A percentile compares a stretch with the other conserved stretches of the same genome.
Conservation (phyloP, 1,284 basidiomycete genomes). For the Tremellales sp. region DNA sequence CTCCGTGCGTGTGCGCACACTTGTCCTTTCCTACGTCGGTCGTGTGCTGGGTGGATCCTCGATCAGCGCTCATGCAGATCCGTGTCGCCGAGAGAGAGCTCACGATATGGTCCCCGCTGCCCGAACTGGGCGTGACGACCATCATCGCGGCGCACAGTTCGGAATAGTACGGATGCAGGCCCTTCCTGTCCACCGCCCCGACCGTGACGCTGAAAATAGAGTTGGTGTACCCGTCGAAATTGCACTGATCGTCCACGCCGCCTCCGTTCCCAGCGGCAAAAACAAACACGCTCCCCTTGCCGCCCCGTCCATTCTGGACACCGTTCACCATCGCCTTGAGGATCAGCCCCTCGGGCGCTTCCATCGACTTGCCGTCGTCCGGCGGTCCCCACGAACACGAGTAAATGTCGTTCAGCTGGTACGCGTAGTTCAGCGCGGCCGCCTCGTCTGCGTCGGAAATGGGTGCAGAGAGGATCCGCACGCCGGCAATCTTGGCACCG, state of each 20-base stretch:
- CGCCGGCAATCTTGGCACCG: slow-evolving; percentile 82
- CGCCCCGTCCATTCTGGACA: slow-evolving; percentile 81
- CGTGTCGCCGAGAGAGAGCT: slow-evolving; percentile 40
- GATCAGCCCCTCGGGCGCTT: slow-evolving; percentile 87
- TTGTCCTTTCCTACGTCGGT: slow-evolving; percentile 85
- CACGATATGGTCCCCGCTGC: slow-evolving; percentile 88
- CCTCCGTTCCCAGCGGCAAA: slow-evolving; percentile 98
- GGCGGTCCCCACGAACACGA: slow-evolving; percentile 98
- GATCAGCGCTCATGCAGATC: background rate
- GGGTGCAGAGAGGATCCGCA: slow-evolving; percentile 93
- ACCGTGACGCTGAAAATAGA: slow-evolving; percentile 96
- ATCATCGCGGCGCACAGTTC: slow-evolving; percentile 96
- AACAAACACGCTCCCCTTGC: slow-evolving; percentile 91
- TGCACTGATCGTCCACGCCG: slow-evolving; percentile 89
- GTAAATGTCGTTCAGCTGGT: slow-evolving; percentile 88
- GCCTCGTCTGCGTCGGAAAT: slow-evolving; percentile 99
- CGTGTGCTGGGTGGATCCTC: slow-evolving; percentile 62
- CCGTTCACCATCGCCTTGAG: slow-evolving; percentile 94
- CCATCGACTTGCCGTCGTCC: slow-evolving; percentile 93
- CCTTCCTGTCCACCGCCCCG: slow-evolving; percentile 86
- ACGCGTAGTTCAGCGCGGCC: slow-evolving; percentile 87
- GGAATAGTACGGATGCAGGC: slow-evolving; percentile 93
- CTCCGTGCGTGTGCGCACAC: slow-evolving; percentile 83
- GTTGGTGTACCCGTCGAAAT: slow-evolving; percentile 99
- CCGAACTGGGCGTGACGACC: slow-evolving; percentile 93